phyloP scores from a whole-genome alignment of 2,329 filamentous ascomycete genomes.

The Leptographium procerum region DNA sequence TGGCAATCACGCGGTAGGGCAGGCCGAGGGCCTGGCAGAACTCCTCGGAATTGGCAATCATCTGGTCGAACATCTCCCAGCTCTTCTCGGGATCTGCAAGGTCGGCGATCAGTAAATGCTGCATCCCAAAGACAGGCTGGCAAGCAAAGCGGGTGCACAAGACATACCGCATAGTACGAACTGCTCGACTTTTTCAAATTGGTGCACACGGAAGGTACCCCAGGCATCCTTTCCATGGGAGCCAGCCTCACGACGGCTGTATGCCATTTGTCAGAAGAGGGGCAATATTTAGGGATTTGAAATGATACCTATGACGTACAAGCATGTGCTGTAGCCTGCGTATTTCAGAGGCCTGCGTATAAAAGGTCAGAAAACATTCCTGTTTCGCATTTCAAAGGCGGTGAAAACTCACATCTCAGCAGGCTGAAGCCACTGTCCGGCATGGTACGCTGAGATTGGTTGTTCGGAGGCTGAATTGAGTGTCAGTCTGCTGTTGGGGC shows the following conservation, averaged over 20 bases:
- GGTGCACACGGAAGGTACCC: slow-evolving; percentile 96
- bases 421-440: slow-evolving; percentile 81
- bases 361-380: neutral
- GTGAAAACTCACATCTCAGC: slow-evolving; percentile 46
- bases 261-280: neutral
- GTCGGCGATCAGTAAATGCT: neutral
- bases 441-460: slow-evolving; percentile 84
- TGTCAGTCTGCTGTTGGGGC: neutral
- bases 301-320: slow-evolving; percentile 25
- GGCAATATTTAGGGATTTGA: neutral
- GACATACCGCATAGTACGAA: slow-evolving; percentile 29
- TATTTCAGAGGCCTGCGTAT: slow-evolving; percentile 65
- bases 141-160: neutral
- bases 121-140: neutral
- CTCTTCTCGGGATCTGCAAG: slow-evolving; percentile 77
- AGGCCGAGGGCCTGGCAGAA: slow-evolving; percentile 87
- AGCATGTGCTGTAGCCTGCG: slow-evolving; percentile 88
- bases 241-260: slow-evolving; percentile 73
- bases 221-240: slow-evolving; percentile 71
- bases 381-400: too few relatives aligned
- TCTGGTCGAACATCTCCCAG: slow-evolving; percentile 86
- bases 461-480: slow-evolving; percentile 56
- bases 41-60: slow-evolving; percentile 84
- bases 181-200: slow-evolving; percentile 60
- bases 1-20: slow-evolving; percentile 84